phyloP scores from a whole-genome alignment of 306 rosid species.

The Cajanus cajan region DNA sequence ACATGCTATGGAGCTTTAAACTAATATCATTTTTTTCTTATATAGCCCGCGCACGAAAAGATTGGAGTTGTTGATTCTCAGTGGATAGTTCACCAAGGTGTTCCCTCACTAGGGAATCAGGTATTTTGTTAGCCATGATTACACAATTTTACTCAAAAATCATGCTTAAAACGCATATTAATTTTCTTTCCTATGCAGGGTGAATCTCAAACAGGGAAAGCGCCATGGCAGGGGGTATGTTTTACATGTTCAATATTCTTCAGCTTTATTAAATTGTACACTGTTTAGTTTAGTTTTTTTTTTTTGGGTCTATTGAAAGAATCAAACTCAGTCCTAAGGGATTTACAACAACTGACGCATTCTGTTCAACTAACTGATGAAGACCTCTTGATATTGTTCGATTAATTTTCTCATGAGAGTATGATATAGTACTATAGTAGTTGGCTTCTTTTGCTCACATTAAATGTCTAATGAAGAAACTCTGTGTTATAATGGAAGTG shows the following conservation, averaged over 20 bases:
- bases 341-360: too few species aligned
- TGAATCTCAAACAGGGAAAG: conserved; percentile 64
- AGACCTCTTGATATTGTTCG: neutral
- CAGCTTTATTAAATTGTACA: neutral
- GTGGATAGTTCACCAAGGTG: conserved; percentile 93
- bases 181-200: conserved; percentile 51
- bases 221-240: conserved; percentile 95
- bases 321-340: too few species aligned
- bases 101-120: conserved; percentile 96
- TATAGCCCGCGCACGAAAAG: conserved; percentile 96
- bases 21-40: conserved; percentile 1
- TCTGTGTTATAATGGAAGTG: neutral
- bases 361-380: too few species aligned
- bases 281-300: too few species aligned
- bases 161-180: neutral
- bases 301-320: too few species aligned
- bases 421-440: neutral
- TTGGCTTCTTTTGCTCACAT: neutral
- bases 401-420: neutral
- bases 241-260: conserved; percentile 3
- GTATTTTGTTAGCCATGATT: conserved; percentile 37
- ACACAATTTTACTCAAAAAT: neutral
- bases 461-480: neutral
- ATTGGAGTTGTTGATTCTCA: conserved; percentile 98
- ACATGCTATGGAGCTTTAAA: conserved; percentile 11